These are phyloP conservation scores for Perkinsus marinus DNA, from an alignment of 169 alveolate species.

Conservation along the genomic window DNA sequence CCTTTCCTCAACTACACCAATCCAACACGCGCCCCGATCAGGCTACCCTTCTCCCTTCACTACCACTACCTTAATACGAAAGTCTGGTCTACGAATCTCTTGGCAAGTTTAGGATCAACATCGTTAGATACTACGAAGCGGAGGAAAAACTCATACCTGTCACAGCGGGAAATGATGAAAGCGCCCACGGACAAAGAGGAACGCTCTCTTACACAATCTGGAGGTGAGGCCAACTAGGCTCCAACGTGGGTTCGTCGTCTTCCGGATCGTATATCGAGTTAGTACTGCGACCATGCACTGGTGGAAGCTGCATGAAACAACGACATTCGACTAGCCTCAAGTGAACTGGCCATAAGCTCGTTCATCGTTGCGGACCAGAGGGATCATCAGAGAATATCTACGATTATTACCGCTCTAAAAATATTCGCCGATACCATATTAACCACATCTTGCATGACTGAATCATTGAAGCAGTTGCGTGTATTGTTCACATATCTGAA, in stretches of 20 bases:
- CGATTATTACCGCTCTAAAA: slow-evolving; percentile 39
- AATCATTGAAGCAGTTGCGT: slow-evolving; percentile 54
- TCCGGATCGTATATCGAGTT: slow-evolving; percentile 38
- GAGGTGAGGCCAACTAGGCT: slow-evolving; percentile 33
- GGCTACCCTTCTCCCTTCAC: too few relatives aligned
- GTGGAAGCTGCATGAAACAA: background rate
- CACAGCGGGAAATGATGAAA: background rate
- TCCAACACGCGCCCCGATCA: too few relatives aligned
- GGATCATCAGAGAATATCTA: too few relatives aligned
- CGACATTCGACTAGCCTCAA: too few relatives aligned
- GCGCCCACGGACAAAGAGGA: background rate
- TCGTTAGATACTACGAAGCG: slow-evolving; percentile 67
- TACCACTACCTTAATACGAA: slow-evolving; percentile 38
- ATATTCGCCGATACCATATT: slow-evolving; percentile 56
- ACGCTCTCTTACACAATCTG: background rate
- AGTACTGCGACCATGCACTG: background rate
- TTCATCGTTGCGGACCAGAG: too few relatives aligned
- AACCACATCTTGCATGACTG: slow-evolving; percentile 53
- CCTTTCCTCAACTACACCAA: too few relatives aligned
- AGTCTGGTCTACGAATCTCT: slow-evolving; percentile 58
- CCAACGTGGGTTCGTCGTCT: slow-evolving; percentile 67
- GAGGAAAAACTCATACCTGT: slow-evolving; percentile 57
- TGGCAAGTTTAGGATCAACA: slow-evolving; percentile 62
- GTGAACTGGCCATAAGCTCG: too few relatives aligned
- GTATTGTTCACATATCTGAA: slow-evolving; percentile 37